A percentile compares a stretch with the other conserved stretches of the same genome.
These are phyloP conservation scores for Blastocrithidia nonstop DNA, from an alignment of 208 protist genomes.

Conservation along the genomic window DNA sequence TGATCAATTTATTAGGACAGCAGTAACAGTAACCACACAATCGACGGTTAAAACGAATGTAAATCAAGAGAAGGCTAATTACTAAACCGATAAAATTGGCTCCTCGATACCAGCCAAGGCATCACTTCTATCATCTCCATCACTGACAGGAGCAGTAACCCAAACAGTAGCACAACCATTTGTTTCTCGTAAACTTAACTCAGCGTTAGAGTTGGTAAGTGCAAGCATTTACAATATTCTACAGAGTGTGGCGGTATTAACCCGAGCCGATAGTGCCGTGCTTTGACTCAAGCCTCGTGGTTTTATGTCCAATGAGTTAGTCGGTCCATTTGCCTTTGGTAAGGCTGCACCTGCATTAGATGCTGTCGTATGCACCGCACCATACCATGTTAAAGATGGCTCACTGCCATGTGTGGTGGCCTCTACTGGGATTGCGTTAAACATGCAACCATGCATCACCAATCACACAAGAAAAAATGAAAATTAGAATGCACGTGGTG, in stretches of 20 bases:
- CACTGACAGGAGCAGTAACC: too few species aligned
- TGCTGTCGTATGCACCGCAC: too few species aligned
- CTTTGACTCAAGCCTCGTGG: slow-evolving; percentile 66
- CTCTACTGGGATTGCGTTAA: slow-evolving; percentile 63
- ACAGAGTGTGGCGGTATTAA: slow-evolving; percentile 66
- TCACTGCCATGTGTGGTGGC: slow-evolving; percentile 57
- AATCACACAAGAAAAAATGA: neutral
- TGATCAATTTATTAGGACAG: too few species aligned
- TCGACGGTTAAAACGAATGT: too few species aligned
- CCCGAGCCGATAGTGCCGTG: slow-evolving; percentile 43
- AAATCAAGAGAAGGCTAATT: too few species aligned
- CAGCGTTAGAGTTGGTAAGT: slow-evolving; percentile 60
- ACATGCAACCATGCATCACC: slow-evolving; percentile 27
- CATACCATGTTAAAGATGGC: slow-evolving; percentile 55
- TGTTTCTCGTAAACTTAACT: slow-evolving; percentile 46
- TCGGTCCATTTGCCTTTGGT: slow-evolving; percentile 78
- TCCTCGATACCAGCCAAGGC: too few species aligned
- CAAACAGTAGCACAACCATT: slow-evolving; percentile 37
- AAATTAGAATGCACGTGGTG: neutral
- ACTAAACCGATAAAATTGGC: too few species aligned
- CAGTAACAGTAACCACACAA: too few species aligned
- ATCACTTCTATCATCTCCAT: too few species aligned
- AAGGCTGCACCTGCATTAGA: slow-evolving; percentile 42
- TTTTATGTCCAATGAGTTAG: slow-evolving; percentile 53
- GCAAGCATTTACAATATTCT: slow-evolving; percentile 62